Percentiles rank a stretch among this genome's conserved stretches.
These are phyloP conservation scores for Ganoderma boninense DNA, from an alignment of 1,284 basidiomycete genomes.

Conservation along the genomic window DNA sequence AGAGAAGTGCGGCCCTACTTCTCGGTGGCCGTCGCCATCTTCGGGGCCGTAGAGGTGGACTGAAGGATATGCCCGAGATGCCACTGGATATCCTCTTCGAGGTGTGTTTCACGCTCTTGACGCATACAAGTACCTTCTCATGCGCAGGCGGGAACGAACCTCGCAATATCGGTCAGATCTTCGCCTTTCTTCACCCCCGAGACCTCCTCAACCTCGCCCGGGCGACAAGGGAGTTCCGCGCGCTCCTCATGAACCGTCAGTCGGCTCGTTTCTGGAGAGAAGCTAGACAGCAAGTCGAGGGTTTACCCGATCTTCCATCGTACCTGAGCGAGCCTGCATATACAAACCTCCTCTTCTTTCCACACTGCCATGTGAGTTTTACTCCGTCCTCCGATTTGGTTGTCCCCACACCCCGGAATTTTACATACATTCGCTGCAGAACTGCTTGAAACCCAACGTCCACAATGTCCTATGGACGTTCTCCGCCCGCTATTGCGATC, in stretches of 20 bases:
- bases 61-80: slow-evolving; percentile 33
- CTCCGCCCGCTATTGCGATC: background rate
- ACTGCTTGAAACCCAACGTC: slow-evolving; percentile 9
- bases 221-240: slow-evolving; percentile 25
- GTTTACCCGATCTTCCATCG: slow-evolving; percentile 23
- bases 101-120: slow-evolving; percentile 15
- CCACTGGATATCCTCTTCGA: slow-evolving; percentile 37
- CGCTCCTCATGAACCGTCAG: slow-evolving; percentile 23
- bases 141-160: background rate
- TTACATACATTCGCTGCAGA: background rate
- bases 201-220: slow-evolving; percentile 31
- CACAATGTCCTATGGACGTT: background rate
- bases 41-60: slow-evolving; percentile 24
- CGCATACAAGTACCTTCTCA: background rate
- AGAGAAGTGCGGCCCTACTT: background rate
- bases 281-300: slow-evolving; percentile 17
- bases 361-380: slow-evolving; percentile 21
- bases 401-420: background rate
- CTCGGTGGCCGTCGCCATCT: slow-evolving; percentile 8
- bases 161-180: slow-evolving; percentile 16
- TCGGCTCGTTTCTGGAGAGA: slow-evolving; percentile 24
- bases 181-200: slow-evolving; percentile 24
- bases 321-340: slow-evolving; percentile 27
- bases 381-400: background rate
- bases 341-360: slow-evolving; percentile 27